Conservation (phyloP, 306 rosid genomes). For the Acacia confusa region DNA sequence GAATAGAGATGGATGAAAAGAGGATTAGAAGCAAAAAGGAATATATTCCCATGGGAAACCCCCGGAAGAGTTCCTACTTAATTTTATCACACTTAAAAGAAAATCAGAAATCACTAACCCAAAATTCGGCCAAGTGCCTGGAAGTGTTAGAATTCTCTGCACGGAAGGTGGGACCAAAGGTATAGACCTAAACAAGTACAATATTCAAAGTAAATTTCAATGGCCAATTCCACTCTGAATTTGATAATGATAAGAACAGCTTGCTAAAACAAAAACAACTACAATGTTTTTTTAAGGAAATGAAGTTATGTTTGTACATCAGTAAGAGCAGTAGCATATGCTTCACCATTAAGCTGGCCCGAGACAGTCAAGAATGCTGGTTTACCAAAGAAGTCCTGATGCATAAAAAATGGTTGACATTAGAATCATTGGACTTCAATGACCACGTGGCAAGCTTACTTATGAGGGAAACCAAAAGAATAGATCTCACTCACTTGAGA, state of each 20-base stretch:
- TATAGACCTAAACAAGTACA: conserved; percentile 63
- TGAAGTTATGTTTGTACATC: conserved; percentile 50
- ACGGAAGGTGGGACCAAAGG: conserved; percentile 96
- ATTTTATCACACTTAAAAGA: background rate
- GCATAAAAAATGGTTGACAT: conserved; percentile 29
- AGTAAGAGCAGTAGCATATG: conserved; percentile 96
- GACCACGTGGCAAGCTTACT: conserved; percentile 3
- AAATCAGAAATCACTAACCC: conserved; percentile 58
- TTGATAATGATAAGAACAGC: background rate
- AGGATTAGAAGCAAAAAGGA: conserved; percentile 12
- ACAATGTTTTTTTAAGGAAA: background rate
- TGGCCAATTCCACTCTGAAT: conserved; percentile 30
- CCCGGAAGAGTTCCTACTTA: conserved; percentile 2
- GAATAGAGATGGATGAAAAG: conserved; percentile 7
- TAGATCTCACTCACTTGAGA: conserved; percentile 68
- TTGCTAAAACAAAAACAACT: background rate
- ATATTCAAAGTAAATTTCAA: conserved; percentile 26
- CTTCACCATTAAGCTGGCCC: conserved; percentile 96
- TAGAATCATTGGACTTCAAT: conserved; percentile 29
- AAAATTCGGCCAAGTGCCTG: conserved; percentile 95
- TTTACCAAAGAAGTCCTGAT: conserved; percentile 89
- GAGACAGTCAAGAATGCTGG: conserved; percentile 97
- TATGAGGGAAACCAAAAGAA: conserved; percentile 26
- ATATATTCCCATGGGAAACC: background rate
- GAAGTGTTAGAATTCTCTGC: conserved; percentile 98